phyloP scores from a whole-genome alignment of 139 green algal species.

The Picochlorum sp. region DNA sequence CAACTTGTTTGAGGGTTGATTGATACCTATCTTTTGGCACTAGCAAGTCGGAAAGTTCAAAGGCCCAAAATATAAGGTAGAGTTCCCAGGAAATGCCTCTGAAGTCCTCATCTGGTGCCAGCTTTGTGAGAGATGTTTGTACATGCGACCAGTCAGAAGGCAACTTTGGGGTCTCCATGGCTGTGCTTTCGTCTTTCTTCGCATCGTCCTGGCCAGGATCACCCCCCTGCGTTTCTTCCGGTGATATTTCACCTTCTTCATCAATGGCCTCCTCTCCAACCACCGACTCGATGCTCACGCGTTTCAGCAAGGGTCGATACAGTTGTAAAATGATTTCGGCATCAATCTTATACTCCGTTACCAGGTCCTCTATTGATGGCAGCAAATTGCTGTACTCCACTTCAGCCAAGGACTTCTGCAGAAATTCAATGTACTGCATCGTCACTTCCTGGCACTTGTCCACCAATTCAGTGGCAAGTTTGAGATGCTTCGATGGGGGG shows the following conservation, averaged over 20 bases:
- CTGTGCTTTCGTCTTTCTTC: slow-evolving; percentile 12
- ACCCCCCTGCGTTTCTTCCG: background rate
- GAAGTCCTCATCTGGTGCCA: slow-evolving; percentile 24
- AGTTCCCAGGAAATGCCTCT: slow-evolving; percentile 44
- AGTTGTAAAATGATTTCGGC: slow-evolving; percentile 58
- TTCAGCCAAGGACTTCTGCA: slow-evolving; percentile 38
- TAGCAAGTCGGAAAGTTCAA: slow-evolving; percentile 60
- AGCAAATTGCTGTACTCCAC: slow-evolving; percentile 47
- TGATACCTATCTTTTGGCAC: slow-evolving; percentile 36
- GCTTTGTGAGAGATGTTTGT: slow-evolving; percentile 10
- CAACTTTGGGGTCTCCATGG: background rate
- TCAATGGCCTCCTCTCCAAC: background rate
- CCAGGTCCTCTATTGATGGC: slow-evolving; percentile 36
- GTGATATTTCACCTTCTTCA: slow-evolving; percentile 12
- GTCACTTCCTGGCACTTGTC: slow-evolving; percentile 62
- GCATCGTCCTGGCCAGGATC: background rate
- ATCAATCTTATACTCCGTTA: slow-evolving; percentile 50
- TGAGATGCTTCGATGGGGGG: slow-evolving; percentile 51
- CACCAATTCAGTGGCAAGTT: slow-evolving; percentile 72
- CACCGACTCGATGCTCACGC: background rate
- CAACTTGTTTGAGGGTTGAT: slow-evolving; percentile 22
- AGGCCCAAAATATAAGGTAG: slow-evolving; percentile 67
- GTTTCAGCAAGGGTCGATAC: slow-evolving; percentile 48
- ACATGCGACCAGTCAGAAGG: slow-evolving; percentile 18
- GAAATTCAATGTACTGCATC: slow-evolving; percentile 59